Evolutionary conservation across 345 rosid species (phyloP).

Genomic region (Rhodomyrtus tomentosa): DNA sequence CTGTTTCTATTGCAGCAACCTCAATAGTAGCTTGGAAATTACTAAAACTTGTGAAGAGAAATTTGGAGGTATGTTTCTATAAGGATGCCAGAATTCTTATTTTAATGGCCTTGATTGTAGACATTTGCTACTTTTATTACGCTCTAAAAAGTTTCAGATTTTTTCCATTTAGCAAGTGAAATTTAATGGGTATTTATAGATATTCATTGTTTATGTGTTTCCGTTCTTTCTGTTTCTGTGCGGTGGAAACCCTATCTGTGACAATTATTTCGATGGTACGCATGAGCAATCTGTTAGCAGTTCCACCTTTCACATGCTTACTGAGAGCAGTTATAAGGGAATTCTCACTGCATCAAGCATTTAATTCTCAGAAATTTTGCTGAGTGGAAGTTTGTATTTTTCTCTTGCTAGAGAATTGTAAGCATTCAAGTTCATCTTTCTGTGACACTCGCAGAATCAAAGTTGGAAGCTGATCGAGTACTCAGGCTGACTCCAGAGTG

Average conservation of each 20-base stretch:
- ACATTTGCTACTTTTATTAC: neutral
- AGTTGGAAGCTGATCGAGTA: constrained; percentile 46
- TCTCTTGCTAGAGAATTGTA: neutral
- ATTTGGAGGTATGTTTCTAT: constrained; percentile 24
- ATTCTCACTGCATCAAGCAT: neutral
- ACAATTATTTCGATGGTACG: neutral
- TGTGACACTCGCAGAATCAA: constrained; percentile 33
- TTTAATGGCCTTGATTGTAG: constrained; percentile 1
- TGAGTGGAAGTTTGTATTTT: neutral
- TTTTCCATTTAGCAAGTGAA: neutral
- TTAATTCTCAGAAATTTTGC: neutral
- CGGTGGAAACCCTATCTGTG: neutral
- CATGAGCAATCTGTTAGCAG: neutral
- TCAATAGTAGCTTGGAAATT: constrained; percentile 27
- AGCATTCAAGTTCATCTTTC: constrained; percentile 5
- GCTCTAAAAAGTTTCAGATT: neutral
- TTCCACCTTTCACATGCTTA: neutral
- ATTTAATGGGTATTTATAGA: neutral
- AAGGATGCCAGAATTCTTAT: neutral
- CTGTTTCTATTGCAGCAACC: constrained; percentile 29
- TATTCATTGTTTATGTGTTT: neutral
- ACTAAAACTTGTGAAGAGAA: constrained; percentile 12
- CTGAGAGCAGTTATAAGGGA: neutral
- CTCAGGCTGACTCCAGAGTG: constrained; percentile 65
- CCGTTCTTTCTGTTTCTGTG: neutral